phyloP scores from a whole-genome alignment of 495 filamentous ascomycete species.

The Trichoderma orchidacearum region DNA sequence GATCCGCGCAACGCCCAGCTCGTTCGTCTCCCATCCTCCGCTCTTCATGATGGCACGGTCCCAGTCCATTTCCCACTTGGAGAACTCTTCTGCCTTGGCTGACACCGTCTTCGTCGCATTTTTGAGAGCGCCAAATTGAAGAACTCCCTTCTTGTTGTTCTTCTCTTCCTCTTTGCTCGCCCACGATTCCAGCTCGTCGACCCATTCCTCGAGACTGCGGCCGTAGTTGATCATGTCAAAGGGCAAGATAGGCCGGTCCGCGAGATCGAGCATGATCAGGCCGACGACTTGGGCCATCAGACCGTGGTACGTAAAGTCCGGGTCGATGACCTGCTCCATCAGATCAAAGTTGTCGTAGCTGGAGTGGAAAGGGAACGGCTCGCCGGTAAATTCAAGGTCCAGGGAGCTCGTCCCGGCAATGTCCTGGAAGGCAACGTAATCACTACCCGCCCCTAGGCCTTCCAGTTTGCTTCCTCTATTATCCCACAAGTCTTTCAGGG shows the following conservation, averaged over 20 bases:
- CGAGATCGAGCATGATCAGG: constrained; percentile 72
- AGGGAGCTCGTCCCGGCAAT: constrained; percentile 85
- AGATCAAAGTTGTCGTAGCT: constrained; percentile 85
- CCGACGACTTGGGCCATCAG: constrained; percentile 66
- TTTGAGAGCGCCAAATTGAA: constrained; percentile 44
- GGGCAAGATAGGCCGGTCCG: constrained; percentile 67
- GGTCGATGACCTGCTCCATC: constrained; percentile 69
- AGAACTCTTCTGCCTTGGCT: constrained; percentile 47
- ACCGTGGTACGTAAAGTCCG: constrained; percentile 69
- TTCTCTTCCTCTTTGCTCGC: constrained; percentile 32
- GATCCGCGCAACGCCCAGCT: constrained; percentile 46
- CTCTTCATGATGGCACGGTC: constrained; percentile 48
- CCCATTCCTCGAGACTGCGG: constrained; percentile 42
- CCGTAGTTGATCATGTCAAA: constrained; percentile 62
- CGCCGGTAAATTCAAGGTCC: constrained; percentile 68
- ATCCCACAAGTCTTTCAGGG: constrained; percentile 66
- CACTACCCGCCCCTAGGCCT: constrained; percentile 66
- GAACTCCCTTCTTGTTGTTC: constrained; percentile 20
- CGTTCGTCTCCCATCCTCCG: constrained; percentile 56
- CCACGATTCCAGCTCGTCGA: constrained; percentile 52
- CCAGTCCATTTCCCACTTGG: constrained; percentile 60
- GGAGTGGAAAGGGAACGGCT: constrained; percentile 62
- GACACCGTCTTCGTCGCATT: constrained; percentile 47
- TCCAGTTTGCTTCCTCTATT: constrained; percentile 47
- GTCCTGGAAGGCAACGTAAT: constrained; percentile 85